A percentile compares a stretch with the other conserved stretches of the same genome.
phyloP scores from a whole-genome alignment of 1,139 yeast species.

The Saccharomycopsis hybrid region DNA sequence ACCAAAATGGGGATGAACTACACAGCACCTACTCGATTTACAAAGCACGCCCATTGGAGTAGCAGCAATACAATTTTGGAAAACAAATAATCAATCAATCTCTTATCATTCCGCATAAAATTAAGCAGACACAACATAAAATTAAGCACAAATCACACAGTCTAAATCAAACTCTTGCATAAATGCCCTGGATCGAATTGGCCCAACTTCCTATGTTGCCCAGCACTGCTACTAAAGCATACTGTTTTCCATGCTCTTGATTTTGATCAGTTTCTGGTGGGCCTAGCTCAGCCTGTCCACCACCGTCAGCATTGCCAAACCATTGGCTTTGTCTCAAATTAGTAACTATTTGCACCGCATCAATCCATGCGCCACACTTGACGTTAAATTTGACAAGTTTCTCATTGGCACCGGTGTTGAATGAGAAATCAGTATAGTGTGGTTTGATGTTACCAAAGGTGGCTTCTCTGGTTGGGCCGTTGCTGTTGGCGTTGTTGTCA shows the following conservation, averaged over 20 bases:
- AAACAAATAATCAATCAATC: too few species aligned
- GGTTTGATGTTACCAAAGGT: slow-evolving; percentile 60
- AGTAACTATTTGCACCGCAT: slow-evolving; percentile 63
- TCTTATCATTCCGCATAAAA: too few species aligned
- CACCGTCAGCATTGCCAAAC: slow-evolving; percentile 65
- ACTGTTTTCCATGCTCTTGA: background rate
- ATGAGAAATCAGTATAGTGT: slow-evolving; percentile 48
- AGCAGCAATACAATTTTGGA: too few species aligned
- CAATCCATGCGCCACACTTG: slow-evolving; percentile 84
- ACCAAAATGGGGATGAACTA: too few species aligned
- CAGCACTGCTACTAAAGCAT: slow-evolving; percentile 5
- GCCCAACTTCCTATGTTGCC: slow-evolving; percentile 16
- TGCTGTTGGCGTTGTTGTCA: background rate
- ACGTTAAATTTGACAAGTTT: slow-evolving; percentile 51
- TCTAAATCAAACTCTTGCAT: background rate
- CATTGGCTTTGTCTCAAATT: slow-evolving; percentile 45
- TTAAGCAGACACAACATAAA: too few species aligned
- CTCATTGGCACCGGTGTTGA: slow-evolving; percentile 47
- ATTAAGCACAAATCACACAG: too few species aligned
- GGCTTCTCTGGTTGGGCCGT: slow-evolving; percentile 24
- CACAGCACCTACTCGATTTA: too few species aligned
- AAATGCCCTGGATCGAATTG: slow-evolving; percentile 12
- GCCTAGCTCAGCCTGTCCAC: slow-evolving; percentile 50
- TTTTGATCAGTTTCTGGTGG: slow-evolving; percentile 37
- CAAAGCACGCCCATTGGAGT: too few species aligned